phyloP scores from a whole-genome alignment of 805 yeast genomes.

The Cyberlindnera misumaiensis region DNA sequence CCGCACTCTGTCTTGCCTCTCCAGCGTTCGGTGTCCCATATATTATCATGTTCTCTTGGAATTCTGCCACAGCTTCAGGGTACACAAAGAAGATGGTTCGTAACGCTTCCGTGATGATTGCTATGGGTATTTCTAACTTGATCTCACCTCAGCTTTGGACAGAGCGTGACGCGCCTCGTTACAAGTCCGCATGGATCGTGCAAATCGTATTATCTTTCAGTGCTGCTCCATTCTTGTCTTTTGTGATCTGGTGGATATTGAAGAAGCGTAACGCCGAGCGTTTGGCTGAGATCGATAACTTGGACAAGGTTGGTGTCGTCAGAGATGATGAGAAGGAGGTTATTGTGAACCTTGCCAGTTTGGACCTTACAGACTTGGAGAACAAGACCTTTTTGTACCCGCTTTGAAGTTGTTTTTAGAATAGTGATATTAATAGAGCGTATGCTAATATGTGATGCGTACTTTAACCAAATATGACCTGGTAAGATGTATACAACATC shows the following conservation, averaged over 20 bases:
- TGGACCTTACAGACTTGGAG: slow-evolving; percentile 45
- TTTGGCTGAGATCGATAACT: slow-evolving; percentile 15
- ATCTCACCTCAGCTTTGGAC: slow-evolving; percentile 54
- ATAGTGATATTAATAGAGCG: no score
- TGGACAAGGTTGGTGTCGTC: slow-evolving; percentile 23
- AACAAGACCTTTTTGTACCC: slow-evolving; percentile 42
- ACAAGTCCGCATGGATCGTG: slow-evolving; percentile 43
- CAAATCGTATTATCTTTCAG: slow-evolving; percentile 48
- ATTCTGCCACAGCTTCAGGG: slow-evolving; percentile 33
- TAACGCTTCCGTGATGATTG: slow-evolving; percentile 38
- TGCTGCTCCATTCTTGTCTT: slow-evolving; percentile 36
- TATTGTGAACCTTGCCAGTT: slow-evolving; percentile 32
- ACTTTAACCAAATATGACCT: slow-evolving; percentile 32
- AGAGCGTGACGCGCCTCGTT: slow-evolving; percentile 39
- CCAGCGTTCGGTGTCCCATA: slow-evolving; percentile 39
- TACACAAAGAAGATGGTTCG: slow-evolving; percentile 45
- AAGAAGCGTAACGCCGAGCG: slow-evolving; percentile 38
- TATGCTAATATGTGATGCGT: no score
- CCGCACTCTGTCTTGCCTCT: slow-evolving; percentile 41
- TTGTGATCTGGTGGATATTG: slow-evolving; percentile 39
- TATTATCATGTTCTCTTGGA: slow-evolving; percentile 32
- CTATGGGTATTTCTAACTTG: slow-evolving; percentile 42
- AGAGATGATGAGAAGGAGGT: slow-evolving; percentile 27
- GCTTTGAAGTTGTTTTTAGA: slow-evolving; percentile 10
- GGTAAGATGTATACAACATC: slow-evolving; percentile 62